Evolutionary conservation across 2,329 filamentous ascomycete genomes (phyloP), one percentile per base, ranked within the genome.

Genomic region (Aspergillus sp.): DNA sequence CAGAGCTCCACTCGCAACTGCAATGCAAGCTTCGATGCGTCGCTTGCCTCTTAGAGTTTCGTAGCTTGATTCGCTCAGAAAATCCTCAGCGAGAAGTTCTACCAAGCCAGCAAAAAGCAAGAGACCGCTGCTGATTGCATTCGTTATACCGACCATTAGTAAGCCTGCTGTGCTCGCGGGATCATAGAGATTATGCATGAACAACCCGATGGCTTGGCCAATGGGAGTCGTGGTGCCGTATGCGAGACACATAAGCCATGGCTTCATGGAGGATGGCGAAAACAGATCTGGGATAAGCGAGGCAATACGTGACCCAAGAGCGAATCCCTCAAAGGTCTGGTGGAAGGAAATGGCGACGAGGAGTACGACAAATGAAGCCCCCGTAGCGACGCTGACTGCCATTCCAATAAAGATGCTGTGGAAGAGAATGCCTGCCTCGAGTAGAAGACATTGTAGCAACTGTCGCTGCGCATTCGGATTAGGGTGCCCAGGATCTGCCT

Each of bases 351-450:
- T 90, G 44, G 88, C 88, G 25, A 90, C 76, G 0, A 93, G 74
- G 53, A 93, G 86, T 10, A 91, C 85, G 38, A 88, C 74, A 61
- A 93, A 93, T 1, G 85, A 82, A 0, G 86, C 84, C 0, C 87
- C 87, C 0, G 86, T 89, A 0, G 88, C 84, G 1, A 93, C 88
- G 1, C 85, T 89, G 25, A 93, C 77, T 3, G 88, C 86, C 86
- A 91, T 90, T 52, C 88, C 88, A 58, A 93, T 91, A 61, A 93
- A 93, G 46, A 93, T 77, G 60, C 83, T 87, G 71, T 93, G 88
- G 63, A 91, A 91, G 13, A 93, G 76, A 52, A 93, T 91, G 17
- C 88, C 88, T 0, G 86, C 86, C 68, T 91, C 88, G 2, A 93
- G 78, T 20, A 93, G 76, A 41, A 91, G 73, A 56, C 87, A 90